A percentile compares a stretch with the other conserved stretches of the same genome.
phyloP scores from a whole-genome alignment of 805 yeast species.

The Lipomyces orientalis region DNA sequence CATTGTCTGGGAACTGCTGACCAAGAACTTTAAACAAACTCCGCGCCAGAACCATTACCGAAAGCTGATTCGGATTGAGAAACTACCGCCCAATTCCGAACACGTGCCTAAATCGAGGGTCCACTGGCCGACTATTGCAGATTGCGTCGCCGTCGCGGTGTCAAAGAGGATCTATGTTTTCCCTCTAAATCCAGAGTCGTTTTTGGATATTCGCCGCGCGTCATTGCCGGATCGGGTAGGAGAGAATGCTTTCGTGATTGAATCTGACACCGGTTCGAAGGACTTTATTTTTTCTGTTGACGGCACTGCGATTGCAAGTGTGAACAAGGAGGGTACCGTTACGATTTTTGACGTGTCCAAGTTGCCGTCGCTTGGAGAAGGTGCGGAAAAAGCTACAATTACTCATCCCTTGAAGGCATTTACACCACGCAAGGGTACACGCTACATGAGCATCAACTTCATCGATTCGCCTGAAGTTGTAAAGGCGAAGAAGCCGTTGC shows the following conservation, averaged over 20 bases:
- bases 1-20: conserved; percentile 35
- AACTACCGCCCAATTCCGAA: conserved; percentile 34
- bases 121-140: conserved; percentile 28
- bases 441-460: conserved; percentile 24
- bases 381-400: conserved; percentile 29
- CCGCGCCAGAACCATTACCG: conserved; percentile 30
- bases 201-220: conserved; percentile 30
- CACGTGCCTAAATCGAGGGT: conserved; percentile 34
- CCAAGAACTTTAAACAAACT: conserved; percentile 22
- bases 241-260: conserved; percentile 24
- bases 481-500: conserved; percentile 26
- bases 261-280: conserved; percentile 19
- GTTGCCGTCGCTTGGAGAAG: conserved; percentile 26
- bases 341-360: conserved; percentile 26
- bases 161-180: conserved; percentile 30
- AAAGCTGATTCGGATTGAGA: conserved; percentile 34
- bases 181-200: conserved; percentile 20
- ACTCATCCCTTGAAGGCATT: conserved; percentile 17
- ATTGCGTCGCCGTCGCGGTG: conserved; percentile 29
- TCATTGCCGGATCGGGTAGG: conserved; percentile 18
- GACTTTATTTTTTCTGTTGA: conserved; percentile 31
- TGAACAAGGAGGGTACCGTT: conserved; percentile 19
- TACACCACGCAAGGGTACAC: conserved; percentile 25
- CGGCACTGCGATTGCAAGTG: conserved; percentile 27
- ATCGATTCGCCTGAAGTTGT: conserved; percentile 27